Conservation (phyloP, 495 filamentous ascomycete genomes). For the Lasiosphaeria ovina region DNA sequence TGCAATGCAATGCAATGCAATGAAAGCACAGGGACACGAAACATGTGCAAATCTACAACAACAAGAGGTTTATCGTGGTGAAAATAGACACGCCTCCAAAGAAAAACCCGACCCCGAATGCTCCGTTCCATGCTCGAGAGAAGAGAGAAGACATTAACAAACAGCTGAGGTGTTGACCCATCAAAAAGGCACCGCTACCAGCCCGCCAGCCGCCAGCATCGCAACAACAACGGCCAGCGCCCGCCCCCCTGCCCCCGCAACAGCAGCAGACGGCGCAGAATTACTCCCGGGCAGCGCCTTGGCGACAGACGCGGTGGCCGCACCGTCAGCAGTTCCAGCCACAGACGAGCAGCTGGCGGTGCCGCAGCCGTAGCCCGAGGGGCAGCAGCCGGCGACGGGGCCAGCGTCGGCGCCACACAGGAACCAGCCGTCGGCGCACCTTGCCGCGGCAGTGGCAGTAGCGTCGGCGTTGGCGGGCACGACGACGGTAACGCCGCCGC, state of each 20-base stretch:
- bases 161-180: too few relatives aligned
- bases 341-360: constrained; percentile 54
- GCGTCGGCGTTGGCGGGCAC: constrained; percentile 49
- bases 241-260: background rate
- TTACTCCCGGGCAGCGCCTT: constrained; percentile 52
- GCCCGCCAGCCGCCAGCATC: background rate
- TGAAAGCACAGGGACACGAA: too few relatives aligned
- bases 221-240: constrained; percentile 1
- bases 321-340: constrained; percentile 40
- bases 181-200: too few relatives aligned
- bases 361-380: constrained; percentile 70
- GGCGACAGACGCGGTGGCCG: constrained; percentile 53
- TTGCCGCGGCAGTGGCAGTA: constrained; percentile 33
- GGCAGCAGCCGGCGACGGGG: constrained; percentile 73
- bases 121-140: too few relatives aligned
- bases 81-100: too few relatives aligned
- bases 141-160: too few relatives aligned
- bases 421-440: constrained; percentile 77
- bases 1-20: too few relatives aligned
- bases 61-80: too few relatives aligned
- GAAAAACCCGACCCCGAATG: too few relatives aligned
- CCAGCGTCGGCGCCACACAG: constrained; percentile 57
- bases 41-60: too few relatives aligned
- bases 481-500: constrained; percentile 66
- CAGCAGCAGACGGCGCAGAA: background rate